These are phyloP conservation scores for Triticum dicoccoides DNA, from an alignment of 176 grass and related monocot species.

Conservation along the genomic window DNA sequence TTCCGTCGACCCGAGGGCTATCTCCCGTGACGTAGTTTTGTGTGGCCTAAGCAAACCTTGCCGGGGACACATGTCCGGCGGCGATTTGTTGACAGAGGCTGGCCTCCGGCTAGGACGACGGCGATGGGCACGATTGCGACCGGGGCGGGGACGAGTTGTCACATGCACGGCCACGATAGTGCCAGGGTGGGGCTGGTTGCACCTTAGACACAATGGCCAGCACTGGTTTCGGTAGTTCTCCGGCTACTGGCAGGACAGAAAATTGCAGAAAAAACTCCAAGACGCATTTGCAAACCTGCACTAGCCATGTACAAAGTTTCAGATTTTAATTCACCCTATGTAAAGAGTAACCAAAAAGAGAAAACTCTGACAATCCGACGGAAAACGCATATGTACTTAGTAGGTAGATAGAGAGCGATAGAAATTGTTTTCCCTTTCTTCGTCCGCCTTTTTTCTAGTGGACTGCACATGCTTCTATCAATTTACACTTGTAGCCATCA, in stretches of 20 bases:
- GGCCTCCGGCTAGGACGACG: background rate
- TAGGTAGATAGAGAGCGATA: background rate
- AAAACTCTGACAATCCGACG: background rate
- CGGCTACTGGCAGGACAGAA: background rate
- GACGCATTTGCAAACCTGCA: background rate
- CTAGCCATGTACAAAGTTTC: background rate
- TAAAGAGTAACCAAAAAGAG: background rate
- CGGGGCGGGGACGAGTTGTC: slow-evolving; percentile 1
- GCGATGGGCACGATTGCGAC: background rate
- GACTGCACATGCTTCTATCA: background rate
- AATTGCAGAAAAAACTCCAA: background rate
- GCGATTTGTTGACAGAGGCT: background rate
- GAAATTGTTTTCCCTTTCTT: background rate
- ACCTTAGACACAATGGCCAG: background rate
- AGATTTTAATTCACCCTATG: background rate
- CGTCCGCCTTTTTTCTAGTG: background rate
- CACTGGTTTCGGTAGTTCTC: background rate
- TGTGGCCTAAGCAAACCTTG: background rate
- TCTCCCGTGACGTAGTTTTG: background rate
- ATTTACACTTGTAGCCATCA: background rate
- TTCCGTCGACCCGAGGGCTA: background rate
- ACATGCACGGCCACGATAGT: background rate
- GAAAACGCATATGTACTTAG: background rate
- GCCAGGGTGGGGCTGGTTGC: background rate
- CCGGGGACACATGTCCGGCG: background rate